Percentiles rank a stretch among this genome's conserved stretches.
Evolutionary conservation across 1,284 basidiomycete species (phyloP).

Genomic region (Ustilago trichophora): DNA sequence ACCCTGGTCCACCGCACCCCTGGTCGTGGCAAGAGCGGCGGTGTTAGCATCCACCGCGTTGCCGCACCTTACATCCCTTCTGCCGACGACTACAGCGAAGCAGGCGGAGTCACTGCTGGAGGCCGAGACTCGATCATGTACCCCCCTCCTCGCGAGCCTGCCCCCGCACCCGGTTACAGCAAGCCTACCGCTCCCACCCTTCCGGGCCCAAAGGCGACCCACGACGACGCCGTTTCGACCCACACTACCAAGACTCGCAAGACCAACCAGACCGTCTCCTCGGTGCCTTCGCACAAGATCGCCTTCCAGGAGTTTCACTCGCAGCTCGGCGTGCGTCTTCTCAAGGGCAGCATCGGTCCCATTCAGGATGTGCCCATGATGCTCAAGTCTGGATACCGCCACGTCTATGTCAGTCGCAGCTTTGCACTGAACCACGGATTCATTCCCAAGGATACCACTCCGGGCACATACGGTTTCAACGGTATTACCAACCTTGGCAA

Average conservation of each 20-base stretch:
- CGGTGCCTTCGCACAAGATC: constrained; percentile 60
- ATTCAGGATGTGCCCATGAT: constrained; percentile 78
- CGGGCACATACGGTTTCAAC: constrained; percentile 77
- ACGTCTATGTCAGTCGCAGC: constrained; percentile 93
- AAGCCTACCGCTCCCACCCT: constrained; percentile 52
- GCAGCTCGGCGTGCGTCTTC: constrained; percentile 82
- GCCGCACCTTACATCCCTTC: constrained; percentile 52
- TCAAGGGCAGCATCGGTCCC: constrained; percentile 88
- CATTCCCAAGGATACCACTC: constrained; percentile 80
- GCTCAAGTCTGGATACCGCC: constrained; percentile 91
- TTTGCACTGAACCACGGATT: constrained; percentile 91
- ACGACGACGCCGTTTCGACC: constrained; percentile 48
- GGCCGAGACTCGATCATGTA: constrained; percentile 65
- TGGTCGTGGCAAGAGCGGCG: constrained; percentile 62
- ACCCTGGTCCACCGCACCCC: constrained; percentile 64
- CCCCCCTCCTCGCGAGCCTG: constrained; percentile 61
- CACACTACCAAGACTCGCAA: constrained; percentile 54
- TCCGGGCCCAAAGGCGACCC: constrained; percentile 27
- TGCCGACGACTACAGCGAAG: constrained; percentile 61
- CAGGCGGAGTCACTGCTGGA: constrained; percentile 61
- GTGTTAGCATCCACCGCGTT: constrained; percentile 64
- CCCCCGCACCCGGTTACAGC: constrained; percentile 49
- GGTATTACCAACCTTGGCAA: constrained; percentile 72
- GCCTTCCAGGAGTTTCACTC: constrained; percentile 65
- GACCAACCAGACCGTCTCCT: constrained; percentile 48